phyloP scores from a whole-genome alignment of 345 rosid genomes.

The Corchorus olitorius region DNA sequence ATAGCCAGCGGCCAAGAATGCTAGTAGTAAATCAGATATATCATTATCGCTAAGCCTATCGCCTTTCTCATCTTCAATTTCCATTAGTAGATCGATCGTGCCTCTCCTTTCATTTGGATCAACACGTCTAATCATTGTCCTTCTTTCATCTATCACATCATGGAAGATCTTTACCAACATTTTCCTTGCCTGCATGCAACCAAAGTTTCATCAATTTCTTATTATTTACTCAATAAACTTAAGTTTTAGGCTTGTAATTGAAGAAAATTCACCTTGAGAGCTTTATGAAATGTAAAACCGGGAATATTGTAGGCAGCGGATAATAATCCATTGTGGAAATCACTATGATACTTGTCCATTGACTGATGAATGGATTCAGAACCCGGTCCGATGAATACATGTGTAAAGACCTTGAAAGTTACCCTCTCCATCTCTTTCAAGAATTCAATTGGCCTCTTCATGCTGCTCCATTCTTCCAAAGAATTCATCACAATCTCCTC shows the following conservation, averaged over 20 bases:
- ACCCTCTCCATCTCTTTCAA: conserved; percentile 28
- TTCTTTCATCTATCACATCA: conserved; percentile 22
- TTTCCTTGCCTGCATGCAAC: conserved; percentile 26
- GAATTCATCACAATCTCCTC: conserved; percentile 16
- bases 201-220: neutral
- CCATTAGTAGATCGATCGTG: conserved; percentile 32
- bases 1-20: conserved; percentile 33
- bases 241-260: neutral
- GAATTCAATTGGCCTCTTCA: conserved; percentile 29
- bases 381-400: conserved; percentile 31
- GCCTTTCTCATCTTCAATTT: conserved; percentile 38
- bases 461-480: conserved; percentile 29
- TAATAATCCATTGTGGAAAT: conserved; percentile 22
- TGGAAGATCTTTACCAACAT: conserved; percentile 27
- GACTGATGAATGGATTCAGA: conserved; percentile 14
- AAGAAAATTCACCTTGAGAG: too few relatives aligned
- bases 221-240: too few relatives aligned
- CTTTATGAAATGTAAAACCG: conserved; percentile 32
- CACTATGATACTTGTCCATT: conserved; percentile 22
- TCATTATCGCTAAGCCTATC: conserved; percentile 24
- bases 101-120: neutral
- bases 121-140: neutral
- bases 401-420: conserved; percentile 29
- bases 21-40: conserved; percentile 24
- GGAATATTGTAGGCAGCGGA: conserved; percentile 32